Conservation (phyloP, 768 basidiomycete species). For the Vararia minispora region DNA sequence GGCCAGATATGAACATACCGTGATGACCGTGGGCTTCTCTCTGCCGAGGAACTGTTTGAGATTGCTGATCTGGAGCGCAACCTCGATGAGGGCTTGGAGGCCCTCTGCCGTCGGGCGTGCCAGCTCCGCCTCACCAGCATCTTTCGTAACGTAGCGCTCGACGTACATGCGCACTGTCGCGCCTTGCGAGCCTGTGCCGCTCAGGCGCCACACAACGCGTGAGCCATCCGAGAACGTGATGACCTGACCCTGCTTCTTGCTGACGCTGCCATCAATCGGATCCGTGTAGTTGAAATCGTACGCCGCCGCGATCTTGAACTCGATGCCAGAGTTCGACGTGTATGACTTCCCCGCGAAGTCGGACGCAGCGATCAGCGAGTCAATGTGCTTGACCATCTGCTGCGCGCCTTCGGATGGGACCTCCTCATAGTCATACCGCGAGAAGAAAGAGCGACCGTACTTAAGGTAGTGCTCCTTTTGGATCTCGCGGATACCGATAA, state of each 20-base stretch:
- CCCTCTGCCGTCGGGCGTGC: constrained; percentile 77
- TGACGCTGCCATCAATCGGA: constrained; percentile 92
- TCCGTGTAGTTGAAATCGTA: constrained; percentile 96
- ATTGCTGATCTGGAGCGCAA: constrained; percentile 77
- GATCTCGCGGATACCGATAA: constrained; percentile 86
- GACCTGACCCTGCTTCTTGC: constrained; percentile 93
- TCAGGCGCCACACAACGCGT: constrained; percentile 90
- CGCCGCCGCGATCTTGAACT: constrained; percentile 67
- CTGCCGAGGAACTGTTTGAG: constrained; percentile 78
- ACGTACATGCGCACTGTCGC: constrained; percentile 96
- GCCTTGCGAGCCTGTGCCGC: constrained; percentile 92
- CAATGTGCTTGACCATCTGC: constrained; percentile 70
- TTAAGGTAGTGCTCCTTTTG: constrained; percentile 77
- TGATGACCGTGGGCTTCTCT: constrained; percentile 94
- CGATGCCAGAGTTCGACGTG: constrained; percentile 52
- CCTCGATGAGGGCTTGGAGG: constrained; percentile 90
- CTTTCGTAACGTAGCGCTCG: constrained; percentile 76
- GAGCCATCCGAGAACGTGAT: constrained; percentile 87
- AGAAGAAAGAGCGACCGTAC: constrained; percentile 98
- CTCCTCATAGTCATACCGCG: constrained; percentile 98
- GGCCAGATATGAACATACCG: no score
- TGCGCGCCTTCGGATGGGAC: constrained; percentile 86
- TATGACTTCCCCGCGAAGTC: constrained; percentile 62
- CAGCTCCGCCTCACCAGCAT: constrained; percentile 59
- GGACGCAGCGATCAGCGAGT: constrained; percentile 52